phyloP scores from a whole-genome alignment of 176 grass and related monocot genomes.

The Zoysia japonica region DNA sequence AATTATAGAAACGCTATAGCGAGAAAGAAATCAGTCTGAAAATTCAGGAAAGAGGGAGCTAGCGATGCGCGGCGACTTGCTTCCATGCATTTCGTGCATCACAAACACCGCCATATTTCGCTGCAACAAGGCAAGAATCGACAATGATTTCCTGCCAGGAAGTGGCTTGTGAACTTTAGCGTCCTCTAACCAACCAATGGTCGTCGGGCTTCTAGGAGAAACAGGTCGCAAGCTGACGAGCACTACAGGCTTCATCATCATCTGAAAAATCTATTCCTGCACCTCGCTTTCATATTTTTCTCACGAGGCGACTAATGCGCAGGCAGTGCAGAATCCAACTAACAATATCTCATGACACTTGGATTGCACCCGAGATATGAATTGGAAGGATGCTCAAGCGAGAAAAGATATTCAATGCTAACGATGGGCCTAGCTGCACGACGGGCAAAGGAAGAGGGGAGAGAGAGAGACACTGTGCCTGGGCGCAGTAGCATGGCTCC shows the following conservation, averaged over 20 bases:
- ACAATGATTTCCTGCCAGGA: slow-evolving; percentile 1
- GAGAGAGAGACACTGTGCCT: background rate
- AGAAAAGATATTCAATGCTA: slow-evolving; percentile 26
- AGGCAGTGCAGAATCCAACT: background rate
- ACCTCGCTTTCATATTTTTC: slow-evolving; percentile 25
- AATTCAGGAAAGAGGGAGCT: background rate
- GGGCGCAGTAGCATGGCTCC: slow-evolving; percentile 8
- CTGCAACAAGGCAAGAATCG: background rate
- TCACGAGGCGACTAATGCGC: slow-evolving; percentile 33
- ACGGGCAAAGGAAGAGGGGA: slow-evolving; percentile 23
- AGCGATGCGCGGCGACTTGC: background rate
- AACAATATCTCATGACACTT: background rate
- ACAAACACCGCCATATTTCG: background rate
- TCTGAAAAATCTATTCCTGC: background rate
- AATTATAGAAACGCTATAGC: background rate
- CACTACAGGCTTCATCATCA: background rate
- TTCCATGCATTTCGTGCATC: background rate
- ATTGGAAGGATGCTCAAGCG: slow-evolving; percentile 17
- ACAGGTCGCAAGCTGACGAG: background rate
- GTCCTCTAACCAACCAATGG: background rate
- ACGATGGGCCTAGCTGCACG: background rate
- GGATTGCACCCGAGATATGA: slow-evolving; percentile 4
- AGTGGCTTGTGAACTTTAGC: background rate
- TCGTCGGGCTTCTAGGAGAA: background rate
- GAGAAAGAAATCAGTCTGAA: background rate